Base-by-base conservation (phyloP, 192 early-diverging fungal species). In the Coemansia erecta region DNA sequence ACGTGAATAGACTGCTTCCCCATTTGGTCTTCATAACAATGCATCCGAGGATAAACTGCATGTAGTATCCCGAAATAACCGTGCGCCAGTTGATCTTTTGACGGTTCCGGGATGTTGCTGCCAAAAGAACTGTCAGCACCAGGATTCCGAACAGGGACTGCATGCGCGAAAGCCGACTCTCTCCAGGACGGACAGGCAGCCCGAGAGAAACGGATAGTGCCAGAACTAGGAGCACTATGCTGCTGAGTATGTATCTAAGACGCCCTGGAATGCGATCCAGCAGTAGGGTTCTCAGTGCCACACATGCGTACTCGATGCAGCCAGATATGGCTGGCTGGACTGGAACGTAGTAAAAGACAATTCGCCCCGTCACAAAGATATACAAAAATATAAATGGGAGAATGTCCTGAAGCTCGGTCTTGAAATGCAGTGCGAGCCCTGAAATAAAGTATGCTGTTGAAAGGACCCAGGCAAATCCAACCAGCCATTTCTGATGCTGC, bases 21-120 rank as follows among this genome's bases (percentile, higher is more conserved):
- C 83, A 80, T 35, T 70, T 56, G 19, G 87, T 88, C 60, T 85
- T 81, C 65, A 93, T 83, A 18, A 93, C 87, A 62, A 94, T 86
- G 53, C 93, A 78, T 39, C 86, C 93, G 60, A 94, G 61, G 46
- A 90, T 61, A 81, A 87, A 92, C 75, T 94, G 91, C 49, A 88
- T 24, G 40, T 88, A 65, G 28, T 91, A 73, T 33, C 89, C 90
- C 40, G 80, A 69, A 33, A 80, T 66, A 13, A 93, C 84, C 4
- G 90, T 92, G 66, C 84, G 83, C 87, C 90, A 89, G 69, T 85
- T 81, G 61, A 94, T 86, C n/a, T 73, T 60, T 50, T 53, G 77
- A 53, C 81, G 83, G 70, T 91, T 75, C 45, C 64, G 69, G 11
- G 91, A 95, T n/a, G 80, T 74, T 15, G 51, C 61, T 41, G 64